These are phyloP conservation scores for Phylloporus sp. DNA, from an alignment of 768 basidiomycete genomes.

Conservation along the genomic window DNA sequence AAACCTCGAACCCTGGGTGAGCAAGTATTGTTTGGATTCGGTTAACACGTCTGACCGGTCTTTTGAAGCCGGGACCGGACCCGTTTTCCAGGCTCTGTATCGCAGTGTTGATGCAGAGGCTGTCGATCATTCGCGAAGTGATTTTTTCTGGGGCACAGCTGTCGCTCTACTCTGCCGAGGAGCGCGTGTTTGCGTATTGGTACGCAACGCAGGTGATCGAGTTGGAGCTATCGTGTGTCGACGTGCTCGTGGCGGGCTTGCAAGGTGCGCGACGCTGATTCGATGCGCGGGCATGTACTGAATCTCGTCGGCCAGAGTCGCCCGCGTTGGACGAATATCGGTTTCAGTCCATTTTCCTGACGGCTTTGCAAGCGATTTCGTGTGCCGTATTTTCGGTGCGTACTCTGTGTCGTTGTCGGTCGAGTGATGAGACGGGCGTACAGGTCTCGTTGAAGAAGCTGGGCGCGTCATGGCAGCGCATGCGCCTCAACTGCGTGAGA, in stretches of 20 bases:
- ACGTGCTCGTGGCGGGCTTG: constrained; percentile 40
- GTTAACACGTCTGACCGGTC: constrained; percentile 3
- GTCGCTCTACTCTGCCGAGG: constrained; percentile 63
- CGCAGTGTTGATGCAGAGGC: constrained; percentile 52
- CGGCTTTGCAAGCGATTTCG: constrained; percentile 54
- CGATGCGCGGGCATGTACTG: neutral
- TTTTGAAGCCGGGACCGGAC: constrained; percentile 22
- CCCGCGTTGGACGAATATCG: constrained; percentile 39
- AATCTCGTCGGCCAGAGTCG: constrained; percentile 13
- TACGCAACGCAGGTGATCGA: constrained; percentile 56
- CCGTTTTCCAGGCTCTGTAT: constrained; percentile 22
- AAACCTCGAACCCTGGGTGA: constrained; percentile 17
- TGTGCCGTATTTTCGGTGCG: constrained; percentile 51
- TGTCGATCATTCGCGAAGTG: constrained; percentile 59
- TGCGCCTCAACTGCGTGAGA: constrained; percentile 53
- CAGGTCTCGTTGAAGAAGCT: constrained; percentile 48
- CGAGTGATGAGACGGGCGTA: neutral
- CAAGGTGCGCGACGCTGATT: constrained; percentile 32
- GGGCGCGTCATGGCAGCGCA: constrained; percentile 45
- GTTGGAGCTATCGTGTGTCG: constrained; percentile 49
- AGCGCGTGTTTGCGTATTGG: constrained; percentile 75
- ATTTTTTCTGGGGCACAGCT: constrained; percentile 73
- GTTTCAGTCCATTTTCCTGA: constrained; percentile 49
- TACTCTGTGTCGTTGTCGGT: neutral
- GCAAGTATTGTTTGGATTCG: neutral